Evolutionary conservation across 306 rosid species (phyloP).

Genomic region (Chamaecrista fasciculata): DNA sequence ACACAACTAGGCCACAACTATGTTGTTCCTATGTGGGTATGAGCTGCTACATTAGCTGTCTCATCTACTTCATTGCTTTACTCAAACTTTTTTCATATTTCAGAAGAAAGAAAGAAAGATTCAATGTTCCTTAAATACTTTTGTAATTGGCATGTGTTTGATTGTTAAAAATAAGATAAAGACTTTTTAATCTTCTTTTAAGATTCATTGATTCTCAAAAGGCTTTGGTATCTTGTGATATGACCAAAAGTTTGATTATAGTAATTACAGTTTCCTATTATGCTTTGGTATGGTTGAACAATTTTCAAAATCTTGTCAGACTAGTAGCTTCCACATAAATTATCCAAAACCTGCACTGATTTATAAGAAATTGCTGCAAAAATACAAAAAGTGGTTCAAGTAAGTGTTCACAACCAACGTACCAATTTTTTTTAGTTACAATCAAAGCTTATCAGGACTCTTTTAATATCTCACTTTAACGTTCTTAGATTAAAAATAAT

Average conservation of each 20-base stretch:
- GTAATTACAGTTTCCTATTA: background rate
- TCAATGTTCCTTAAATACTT: background rate
- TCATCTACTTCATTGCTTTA: slow-evolving; percentile 45
- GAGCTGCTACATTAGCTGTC: slow-evolving; percentile 39
- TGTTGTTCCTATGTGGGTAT: slow-evolving; percentile 32
- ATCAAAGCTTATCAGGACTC: background rate
- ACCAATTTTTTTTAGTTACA: background rate
- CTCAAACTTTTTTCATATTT: slow-evolving; percentile 38
- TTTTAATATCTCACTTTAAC: background rate
- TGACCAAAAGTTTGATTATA: background rate
- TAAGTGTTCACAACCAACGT: background rate
- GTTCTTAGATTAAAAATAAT: background rate
- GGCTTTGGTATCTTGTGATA: background rate
- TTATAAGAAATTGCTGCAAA: too few relatives aligned
- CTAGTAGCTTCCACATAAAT: background rate
- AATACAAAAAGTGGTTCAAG: background rate
- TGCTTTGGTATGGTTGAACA: background rate
- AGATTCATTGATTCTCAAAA: background rate
- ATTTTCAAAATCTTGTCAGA: background rate
- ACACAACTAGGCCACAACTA: slow-evolving; percentile 27
- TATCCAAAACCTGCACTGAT: too few relatives aligned
- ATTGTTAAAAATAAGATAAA: too few relatives aligned
- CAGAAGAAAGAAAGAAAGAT: slow-evolving; percentile 6
- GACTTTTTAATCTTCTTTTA: background rate
- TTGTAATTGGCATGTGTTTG: too few relatives aligned